A percentile compares a stretch with the other conserved stretches of the same genome.
Conservation (phyloP, 257 asterid genomes). For the Haberlea rhodopensis region DNA sequence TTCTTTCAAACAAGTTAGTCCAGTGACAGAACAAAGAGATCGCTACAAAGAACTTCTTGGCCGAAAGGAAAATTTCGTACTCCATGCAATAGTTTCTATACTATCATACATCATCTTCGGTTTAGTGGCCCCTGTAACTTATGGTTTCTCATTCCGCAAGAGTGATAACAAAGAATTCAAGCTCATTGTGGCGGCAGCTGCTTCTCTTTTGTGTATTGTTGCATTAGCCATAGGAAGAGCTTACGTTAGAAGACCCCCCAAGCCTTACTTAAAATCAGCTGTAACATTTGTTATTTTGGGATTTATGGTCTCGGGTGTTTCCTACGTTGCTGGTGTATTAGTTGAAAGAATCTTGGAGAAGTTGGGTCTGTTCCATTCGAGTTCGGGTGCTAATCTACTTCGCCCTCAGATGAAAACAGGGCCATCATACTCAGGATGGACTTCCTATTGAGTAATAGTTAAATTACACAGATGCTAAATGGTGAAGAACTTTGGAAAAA, state of each 20-base stretch:
- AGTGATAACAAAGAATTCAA: no score
- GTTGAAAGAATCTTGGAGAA: slow-evolving; percentile 50
- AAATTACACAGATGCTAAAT: no score
- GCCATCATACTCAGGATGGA: no score
- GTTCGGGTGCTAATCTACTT: slow-evolving; percentile 29
- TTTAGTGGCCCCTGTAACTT: no score
- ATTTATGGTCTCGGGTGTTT: slow-evolving; percentile 53
- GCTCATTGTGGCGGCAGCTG: no score
- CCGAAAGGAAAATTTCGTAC: slow-evolving; percentile 49
- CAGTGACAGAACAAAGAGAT: slow-evolving; percentile 37
- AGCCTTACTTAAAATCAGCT: slow-evolving; percentile 52
- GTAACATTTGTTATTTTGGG: slow-evolving; percentile 45
- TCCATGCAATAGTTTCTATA: slow-evolving; percentile 51
- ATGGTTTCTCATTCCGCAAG: no score
- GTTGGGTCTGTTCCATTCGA: slow-evolving; percentile 47
- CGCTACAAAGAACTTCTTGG: slow-evolving; percentile 70
- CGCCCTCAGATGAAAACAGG: slow-evolving; percentile 27
- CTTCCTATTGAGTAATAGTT: slow-evolving; percentile 33
- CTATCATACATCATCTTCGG: no score
- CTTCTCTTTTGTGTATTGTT: no score
- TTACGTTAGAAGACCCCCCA: slow-evolving; percentile 50
- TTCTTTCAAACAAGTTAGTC: no score
- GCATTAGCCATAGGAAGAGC: no score
- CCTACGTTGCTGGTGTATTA: slow-evolving; percentile 56
- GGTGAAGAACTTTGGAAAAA: no score